phyloP scores from a whole-genome alignment of 352 stramenopile species.

The Globisporangium irregulare region DNA sequence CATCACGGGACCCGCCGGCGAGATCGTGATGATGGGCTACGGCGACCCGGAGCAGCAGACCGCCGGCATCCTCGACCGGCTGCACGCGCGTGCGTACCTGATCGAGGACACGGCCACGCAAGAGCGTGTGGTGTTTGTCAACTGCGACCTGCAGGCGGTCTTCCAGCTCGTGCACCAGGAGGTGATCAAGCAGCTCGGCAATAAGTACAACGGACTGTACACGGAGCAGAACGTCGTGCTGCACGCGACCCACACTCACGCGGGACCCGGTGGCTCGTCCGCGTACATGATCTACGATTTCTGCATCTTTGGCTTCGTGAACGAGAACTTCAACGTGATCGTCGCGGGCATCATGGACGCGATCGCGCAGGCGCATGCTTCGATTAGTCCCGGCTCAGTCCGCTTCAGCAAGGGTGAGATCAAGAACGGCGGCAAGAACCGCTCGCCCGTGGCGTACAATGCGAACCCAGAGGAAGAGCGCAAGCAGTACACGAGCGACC shows the following conservation, averaged over 20 bases:
- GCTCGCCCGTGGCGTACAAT: conserved; percentile 62
- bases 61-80: conserved; percentile 52
- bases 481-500: conserved; percentile 45
- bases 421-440: conserved; percentile 52
- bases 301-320: conserved; percentile 39
- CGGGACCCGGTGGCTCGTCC: conserved; percentile 61
- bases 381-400: conserved; percentile 42
- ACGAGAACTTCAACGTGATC: conserved; percentile 61
- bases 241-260: conserved; percentile 81
- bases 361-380: conserved; percentile 53
- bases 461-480: conserved; percentile 63
- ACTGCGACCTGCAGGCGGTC: conserved; percentile 42
- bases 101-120: conserved; percentile 35
- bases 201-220: conserved; percentile 39
- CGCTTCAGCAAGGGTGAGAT: conserved; percentile 28
- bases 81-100: conserved; percentile 64
- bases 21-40: conserved; percentile 73
- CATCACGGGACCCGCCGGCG: conserved; percentile 52
- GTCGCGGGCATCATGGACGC: conserved; percentile 65
- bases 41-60: conserved; percentile 42
- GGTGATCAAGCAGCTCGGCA: conserved; percentile 31
- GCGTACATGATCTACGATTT: conserved; percentile 76
- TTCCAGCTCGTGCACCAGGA: conserved; percentile 57
- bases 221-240: conserved; percentile 69
- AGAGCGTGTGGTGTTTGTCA: conserved; percentile 39